Conservation (phyloP, 108 stramenopile genomes). For the Cyclotella choctawhatcheeana region DNA sequence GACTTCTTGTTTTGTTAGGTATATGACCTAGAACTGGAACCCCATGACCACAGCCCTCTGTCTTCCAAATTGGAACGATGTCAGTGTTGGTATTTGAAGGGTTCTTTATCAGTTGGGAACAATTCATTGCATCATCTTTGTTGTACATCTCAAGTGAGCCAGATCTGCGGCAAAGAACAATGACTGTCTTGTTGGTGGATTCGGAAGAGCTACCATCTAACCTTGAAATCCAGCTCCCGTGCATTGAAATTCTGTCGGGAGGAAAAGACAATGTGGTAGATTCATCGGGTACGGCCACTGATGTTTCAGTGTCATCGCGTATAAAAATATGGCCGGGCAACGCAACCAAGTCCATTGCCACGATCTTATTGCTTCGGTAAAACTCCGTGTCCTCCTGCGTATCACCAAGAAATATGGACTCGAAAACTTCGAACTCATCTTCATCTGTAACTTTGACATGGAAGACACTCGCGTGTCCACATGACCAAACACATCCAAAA, state of each 20-base stretch:
- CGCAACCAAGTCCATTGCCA: slow-evolving; percentile 44
- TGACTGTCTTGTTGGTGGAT: slow-evolving; percentile 34
- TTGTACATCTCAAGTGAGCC: slow-evolving; percentile 71
- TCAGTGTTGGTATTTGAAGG: slow-evolving; percentile 8
- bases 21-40: slow-evolving; percentile 43
- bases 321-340: slow-evolving; percentile 44
- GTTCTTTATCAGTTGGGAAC: slow-evolving; percentile 17
- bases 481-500: slow-evolving; percentile 65
- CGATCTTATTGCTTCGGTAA: slow-evolving; percentile 62
- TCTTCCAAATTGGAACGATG: slow-evolving; percentile 58
- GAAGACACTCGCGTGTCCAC: slow-evolving; percentile 57
- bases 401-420: slow-evolving; percentile 42
- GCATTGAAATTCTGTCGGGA: slow-evolving; percentile 51
- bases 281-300: neutral
- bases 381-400: slow-evolving; percentile 43
- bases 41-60: slow-evolving; percentile 62
- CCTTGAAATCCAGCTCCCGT: slow-evolving; percentile 47
- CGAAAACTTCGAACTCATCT: slow-evolving; percentile 40
- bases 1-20: slow-evolving; percentile 1
- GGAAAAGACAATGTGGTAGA: slow-evolving; percentile 40
- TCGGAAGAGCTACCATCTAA: slow-evolving; percentile 9
- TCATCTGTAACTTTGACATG: slow-evolving; percentile 19
- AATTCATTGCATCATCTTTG: slow-evolving; percentile 28
- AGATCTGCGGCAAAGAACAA: slow-evolving; percentile 74
- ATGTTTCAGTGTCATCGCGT: neutral